These are phyloP conservation scores for Aureobasidium sp. DNA, from an alignment of 2,329 filamentous ascomycete species.

Conservation along the genomic window DNA sequence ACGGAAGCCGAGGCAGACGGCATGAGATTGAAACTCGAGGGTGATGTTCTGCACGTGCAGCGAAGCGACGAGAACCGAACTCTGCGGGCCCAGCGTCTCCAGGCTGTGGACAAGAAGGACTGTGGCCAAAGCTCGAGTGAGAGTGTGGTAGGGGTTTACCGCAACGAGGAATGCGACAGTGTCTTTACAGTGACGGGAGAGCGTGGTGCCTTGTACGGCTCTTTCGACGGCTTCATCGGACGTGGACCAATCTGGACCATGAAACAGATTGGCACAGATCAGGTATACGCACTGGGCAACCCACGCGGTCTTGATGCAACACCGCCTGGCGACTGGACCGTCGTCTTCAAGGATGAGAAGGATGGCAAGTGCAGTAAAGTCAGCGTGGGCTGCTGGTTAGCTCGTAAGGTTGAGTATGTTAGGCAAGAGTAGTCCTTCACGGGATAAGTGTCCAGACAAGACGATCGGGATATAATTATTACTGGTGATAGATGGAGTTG, in stretches of 20 bases:
- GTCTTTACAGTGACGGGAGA: slow-evolving; percentile 28
- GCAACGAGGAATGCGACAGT: slow-evolving; percentile 30
- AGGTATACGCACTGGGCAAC: slow-evolving; percentile 30
- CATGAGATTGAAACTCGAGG: slow-evolving; percentile 24
- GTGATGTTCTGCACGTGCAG: slow-evolving; percentile 23
- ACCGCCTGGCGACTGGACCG: slow-evolving; percentile 37
- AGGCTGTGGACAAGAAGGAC: slow-evolving; percentile 11
- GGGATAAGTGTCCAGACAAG: no score
- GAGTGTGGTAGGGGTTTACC: slow-evolving; percentile 25
- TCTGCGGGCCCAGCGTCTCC: slow-evolving; percentile 20
- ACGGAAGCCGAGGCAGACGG: slow-evolving; percentile 17
- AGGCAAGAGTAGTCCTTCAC: not conserved
- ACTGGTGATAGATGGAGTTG: not conserved
- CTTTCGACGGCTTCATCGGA: slow-evolving; percentile 36
- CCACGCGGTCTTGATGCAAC: slow-evolving; percentile 34
- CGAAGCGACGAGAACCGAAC: slow-evolving; percentile 24
- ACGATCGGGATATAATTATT: no score
- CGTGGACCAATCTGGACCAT: slow-evolving; percentile 31
- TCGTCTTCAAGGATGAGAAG: slow-evolving; percentile 24
- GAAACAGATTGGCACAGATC: slow-evolving; percentile 30
- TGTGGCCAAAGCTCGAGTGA: not conserved
- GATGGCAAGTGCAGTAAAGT: slow-evolving; percentile 19
- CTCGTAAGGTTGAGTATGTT: slow-evolving; percentile 22
- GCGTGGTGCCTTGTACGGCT: slow-evolving; percentile 33
- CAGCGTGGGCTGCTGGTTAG: slow-evolving; percentile 35